Percentiles rank a stretch among this genome's conserved stretches.
phyloP scores from a whole-genome alignment of 345 rosid species.

The Zanthoxylum bungeanum region DNA sequence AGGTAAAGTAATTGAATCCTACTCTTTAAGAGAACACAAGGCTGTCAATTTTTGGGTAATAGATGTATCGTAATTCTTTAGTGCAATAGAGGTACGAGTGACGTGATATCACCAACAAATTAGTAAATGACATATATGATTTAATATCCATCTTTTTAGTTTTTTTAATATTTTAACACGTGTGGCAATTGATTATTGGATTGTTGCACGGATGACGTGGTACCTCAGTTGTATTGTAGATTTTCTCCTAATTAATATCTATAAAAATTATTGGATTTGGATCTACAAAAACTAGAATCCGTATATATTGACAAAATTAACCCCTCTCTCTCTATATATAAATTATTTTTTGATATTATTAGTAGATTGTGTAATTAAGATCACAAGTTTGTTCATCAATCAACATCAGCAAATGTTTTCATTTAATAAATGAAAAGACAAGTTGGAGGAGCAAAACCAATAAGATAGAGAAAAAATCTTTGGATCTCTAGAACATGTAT shows the following conservation, averaged over 20 bases:
- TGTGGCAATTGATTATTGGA: too few relatives aligned
- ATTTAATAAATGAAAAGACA: background rate
- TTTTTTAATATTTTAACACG: too few relatives aligned
- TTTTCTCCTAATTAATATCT: too few relatives aligned
- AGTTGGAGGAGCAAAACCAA: background rate
- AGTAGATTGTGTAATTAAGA: background rate
- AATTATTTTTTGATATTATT: too few relatives aligned
- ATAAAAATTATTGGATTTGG: background rate
- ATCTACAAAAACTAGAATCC: background rate
- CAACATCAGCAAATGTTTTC: background rate
- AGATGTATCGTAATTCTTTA: too few relatives aligned
- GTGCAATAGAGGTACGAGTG: too few relatives aligned
- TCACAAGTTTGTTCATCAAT: background rate
- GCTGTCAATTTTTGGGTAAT: background rate
- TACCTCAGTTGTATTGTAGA: too few relatives aligned
- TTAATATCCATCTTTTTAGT: too few relatives aligned
- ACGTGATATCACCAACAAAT: too few relatives aligned
- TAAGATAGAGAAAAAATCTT: too few relatives aligned
- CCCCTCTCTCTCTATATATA: background rate
- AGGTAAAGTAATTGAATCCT: constrained; percentile 6
- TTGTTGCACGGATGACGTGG: too few relatives aligned
- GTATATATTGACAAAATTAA: background rate
- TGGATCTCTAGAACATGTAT: background rate
- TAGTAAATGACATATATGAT: too few relatives aligned
- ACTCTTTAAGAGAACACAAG: background rate